Base-by-base conservation (phyloP, 805 yeast genomes). In the Dipodascus albidus region DNA sequence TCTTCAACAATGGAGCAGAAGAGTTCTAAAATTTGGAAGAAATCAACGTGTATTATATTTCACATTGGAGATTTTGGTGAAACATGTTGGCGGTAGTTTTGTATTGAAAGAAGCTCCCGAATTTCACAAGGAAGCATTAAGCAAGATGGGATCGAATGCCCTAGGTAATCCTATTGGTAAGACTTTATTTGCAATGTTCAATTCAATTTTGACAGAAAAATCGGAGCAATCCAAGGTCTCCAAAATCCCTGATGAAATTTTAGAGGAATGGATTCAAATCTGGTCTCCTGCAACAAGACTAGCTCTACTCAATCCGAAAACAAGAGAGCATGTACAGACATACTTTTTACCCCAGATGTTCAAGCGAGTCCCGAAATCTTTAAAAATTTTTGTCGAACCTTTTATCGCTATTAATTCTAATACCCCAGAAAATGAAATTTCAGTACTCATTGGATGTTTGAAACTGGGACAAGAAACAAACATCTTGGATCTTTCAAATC, bases 291-390 rank as follows among this genome's bases (percentile, higher is more conserved):
- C 70, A 0, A 70, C 78, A 0, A 54, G 71, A 4, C 47, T 56
- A 0, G 67, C 70, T 3, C 64, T 83, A 50, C 53, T 60, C 4
- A 59, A 67, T 27, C 57, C 56, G 2, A 61, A 61, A 1, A 59
- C 68, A 14, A 64, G 79, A 21, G 70, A 73, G 49, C 79, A 82
- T 54, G 70, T 84, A 2, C 78, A 78, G 52, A 66, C 75, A 1
- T 81, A 86, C 61, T 63, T 88, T 2, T 62, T 89, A 17, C 89
- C 90, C 0, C 71, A 71, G 17, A 62, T 89, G 3, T 81, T 88
- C 65, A 76, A 74, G 59, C 64, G 74, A 31, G 78, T 83, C 2
- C 71, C 74, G 0, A 54, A 60, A 2, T 74, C 76, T 1, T 78
- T 73, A 62, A 60, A 60, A 1, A 52, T 57, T 1, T 77, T 82